These are phyloP conservation scores for Nigrospora sphaerica DNA, from an alignment of 2,329 filamentous ascomycete species.

Conservation along the genomic window DNA sequence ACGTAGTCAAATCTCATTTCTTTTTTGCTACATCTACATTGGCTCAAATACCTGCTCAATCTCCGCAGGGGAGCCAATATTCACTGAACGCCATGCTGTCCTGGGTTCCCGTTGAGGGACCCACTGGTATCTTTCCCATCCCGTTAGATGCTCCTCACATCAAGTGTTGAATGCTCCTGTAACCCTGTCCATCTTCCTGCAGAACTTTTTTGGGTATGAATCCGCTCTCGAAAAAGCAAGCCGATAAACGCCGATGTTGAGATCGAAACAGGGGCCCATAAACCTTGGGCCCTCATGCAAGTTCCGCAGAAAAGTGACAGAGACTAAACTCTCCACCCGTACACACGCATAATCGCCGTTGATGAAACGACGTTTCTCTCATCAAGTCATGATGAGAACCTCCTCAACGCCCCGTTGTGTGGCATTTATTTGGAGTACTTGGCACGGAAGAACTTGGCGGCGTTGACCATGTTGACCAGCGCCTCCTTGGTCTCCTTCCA, in stretches of 20 bases:
- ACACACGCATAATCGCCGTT: constrained; percentile 1
- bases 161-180: constrained; percentile 25
- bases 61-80: constrained; percentile 2
- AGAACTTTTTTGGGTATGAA: constrained; percentile 23
- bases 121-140: constrained; percentile 24
- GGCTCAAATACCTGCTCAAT: constrained; percentile 6
- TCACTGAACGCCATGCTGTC: constrained; percentile 22
- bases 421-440: constrained; percentile 64
- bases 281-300: constrained; percentile 24
- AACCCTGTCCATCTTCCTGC: constrained; percentile 18
- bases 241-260: constrained; percentile 50
- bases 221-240: constrained; percentile 19
- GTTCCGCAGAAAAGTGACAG: constrained; percentile 18
- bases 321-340: constrained; percentile 7
- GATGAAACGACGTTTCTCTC: no score
- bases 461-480: constrained; percentile 93
- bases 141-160: constrained; percentile 19
- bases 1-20: background rate
- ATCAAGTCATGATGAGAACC: background rate
- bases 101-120: constrained; percentile 27
- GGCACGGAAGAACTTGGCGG: constrained; percentile 91
- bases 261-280: constrained; percentile 37
- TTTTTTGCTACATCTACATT: constrained; percentile 4
- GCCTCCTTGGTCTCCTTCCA: constrained; percentile 99
- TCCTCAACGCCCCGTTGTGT: constrained; percentile 1